Conservation (phyloP, 2,329 filamentous ascomycete genomes). For the Colletotrichum plurivorum region DNA sequence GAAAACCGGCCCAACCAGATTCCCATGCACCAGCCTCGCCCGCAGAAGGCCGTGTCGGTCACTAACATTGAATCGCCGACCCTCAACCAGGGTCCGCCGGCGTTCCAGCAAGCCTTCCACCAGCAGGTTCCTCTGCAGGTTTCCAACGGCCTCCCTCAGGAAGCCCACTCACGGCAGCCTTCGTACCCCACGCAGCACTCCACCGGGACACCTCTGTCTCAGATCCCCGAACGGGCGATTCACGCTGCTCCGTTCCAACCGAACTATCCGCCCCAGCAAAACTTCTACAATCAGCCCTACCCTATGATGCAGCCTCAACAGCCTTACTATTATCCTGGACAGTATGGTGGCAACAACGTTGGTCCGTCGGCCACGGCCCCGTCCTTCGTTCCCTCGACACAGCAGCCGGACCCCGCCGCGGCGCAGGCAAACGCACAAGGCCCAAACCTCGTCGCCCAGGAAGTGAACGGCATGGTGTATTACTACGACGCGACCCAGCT, state of each 20-base stretch:
- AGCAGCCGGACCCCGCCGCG: conserved; percentile 57
- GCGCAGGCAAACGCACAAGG: conserved; percentile 58
- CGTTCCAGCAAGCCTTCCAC: conserved; percentile 93
- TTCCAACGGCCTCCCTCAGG: conserved; percentile 67
- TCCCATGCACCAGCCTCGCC: conserved; percentile 93
- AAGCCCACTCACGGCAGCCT: conserved; percentile 75
- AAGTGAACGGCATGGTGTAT: conserved; percentile 96
- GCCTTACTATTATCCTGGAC: conserved; percentile 66
- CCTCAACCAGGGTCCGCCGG: conserved; percentile 74
- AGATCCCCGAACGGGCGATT: conserved; percentile 93
- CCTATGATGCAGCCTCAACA: conserved; percentile 69
- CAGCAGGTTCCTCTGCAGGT: conserved; percentile 91
- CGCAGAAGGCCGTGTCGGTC: conserved; percentile 94
- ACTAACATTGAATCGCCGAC: conserved; percentile 91
- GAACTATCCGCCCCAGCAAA: conserved; percentile 72
- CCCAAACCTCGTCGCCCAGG: conserved; percentile 78
- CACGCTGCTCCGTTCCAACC: conserved; percentile 93
- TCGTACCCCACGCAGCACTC: conserved; percentile 81
- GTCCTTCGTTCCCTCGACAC: conserved; percentile 71
- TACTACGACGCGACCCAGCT: conserved; percentile 89
- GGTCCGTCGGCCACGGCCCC: conserved; percentile 56
- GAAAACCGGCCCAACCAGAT: conserved; percentile 68
- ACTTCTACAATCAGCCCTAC: conserved; percentile 72
- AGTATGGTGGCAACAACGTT: conserved; percentile 47
- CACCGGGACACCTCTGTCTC: conserved; percentile 85